phyloP scores from a whole-genome alignment of 495 filamentous ascomycete species.

The Hypoxylon trugodes region DNA sequence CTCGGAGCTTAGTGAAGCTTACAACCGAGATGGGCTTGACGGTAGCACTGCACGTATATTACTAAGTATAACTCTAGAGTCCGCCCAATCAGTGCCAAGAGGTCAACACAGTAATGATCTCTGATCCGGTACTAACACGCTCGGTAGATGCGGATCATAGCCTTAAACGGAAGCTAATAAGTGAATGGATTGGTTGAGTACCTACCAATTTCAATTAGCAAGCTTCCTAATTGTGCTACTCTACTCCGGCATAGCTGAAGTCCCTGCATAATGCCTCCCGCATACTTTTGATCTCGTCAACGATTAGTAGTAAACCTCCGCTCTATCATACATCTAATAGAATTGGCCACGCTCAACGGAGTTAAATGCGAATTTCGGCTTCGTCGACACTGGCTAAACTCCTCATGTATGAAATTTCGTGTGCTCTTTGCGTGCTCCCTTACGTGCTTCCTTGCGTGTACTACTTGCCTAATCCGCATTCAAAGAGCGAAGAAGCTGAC shows the following conservation, averaged over 20 bases:
- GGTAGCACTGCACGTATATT: conserved; percentile 8
- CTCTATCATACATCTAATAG: not conserved
- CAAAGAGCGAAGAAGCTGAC: conserved; percentile 7
- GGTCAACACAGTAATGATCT: conserved; percentile 32
- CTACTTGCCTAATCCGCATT: conserved; percentile 3
- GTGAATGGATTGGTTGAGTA: conserved; percentile 13
- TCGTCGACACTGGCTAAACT: conserved; percentile 19
- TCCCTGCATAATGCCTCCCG: conserved; percentile 30
- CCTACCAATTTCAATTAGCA: conserved; percentile 9
- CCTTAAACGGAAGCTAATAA: conserved; percentile 10
- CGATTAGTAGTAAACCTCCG: conserved; percentile 12
- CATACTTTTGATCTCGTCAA: not conserved
- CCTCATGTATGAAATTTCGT: conserved; percentile 17
- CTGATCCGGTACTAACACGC: too few species aligned
- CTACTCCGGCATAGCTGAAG: conserved; percentile 18
- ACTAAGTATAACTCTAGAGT: conserved; percentile 18
- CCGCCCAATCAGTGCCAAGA: conserved; percentile 12
- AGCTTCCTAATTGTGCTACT: conserved; percentile 39
- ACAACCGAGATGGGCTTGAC: not conserved
- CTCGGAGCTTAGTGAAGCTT: conserved; percentile 11
- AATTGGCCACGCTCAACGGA: conserved; percentile 14
- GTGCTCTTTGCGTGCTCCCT: conserved; percentile 28
- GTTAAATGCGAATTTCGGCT: conserved; percentile 12
- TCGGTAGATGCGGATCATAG: conserved; percentile 2
- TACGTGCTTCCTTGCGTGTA: too few species aligned